Percentiles rank a stretch among this genome's conserved stretches.
Evolutionary conservation across 257 asterid genomes (phyloP).

Genomic region (Plantago elongata): DNA sequence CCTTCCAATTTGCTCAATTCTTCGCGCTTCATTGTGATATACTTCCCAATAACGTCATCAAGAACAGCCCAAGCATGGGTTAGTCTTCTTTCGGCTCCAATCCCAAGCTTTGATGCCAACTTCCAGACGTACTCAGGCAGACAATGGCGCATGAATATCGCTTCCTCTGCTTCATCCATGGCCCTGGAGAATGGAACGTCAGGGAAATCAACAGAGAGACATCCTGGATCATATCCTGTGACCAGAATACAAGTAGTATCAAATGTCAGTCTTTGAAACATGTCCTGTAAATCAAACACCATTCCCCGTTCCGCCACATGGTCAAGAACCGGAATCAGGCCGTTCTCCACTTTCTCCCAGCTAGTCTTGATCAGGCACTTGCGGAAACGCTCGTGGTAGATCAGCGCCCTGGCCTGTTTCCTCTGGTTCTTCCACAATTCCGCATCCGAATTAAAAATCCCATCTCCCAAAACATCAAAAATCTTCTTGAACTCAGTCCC

Average conservation of each 20-base stretch:
- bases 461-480: constrained; percentile 47
- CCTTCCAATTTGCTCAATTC: constrained; percentile 10
- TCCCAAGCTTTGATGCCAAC: constrained; percentile 30
- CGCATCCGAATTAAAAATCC: constrained; percentile 50
- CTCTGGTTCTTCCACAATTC: constrained; percentile 46
- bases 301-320: constrained; percentile 20
- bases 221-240: constrained; percentile 63
- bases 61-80: constrained; percentile 33
- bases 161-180: constrained; percentile 64
- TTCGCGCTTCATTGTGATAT: constrained; percentile 39
- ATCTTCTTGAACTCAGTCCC: constrained; percentile 43
- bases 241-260: constrained; percentile 50
- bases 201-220: constrained; percentile 42
- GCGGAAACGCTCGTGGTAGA: constrained; percentile 41
- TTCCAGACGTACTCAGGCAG: constrained; percentile 48
- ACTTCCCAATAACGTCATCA: constrained; percentile 39
- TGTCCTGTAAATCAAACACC: constrained; percentile 49
- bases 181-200: constrained; percentile 58
- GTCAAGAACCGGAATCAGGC: constrained; percentile 47
- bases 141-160: constrained; percentile 45
- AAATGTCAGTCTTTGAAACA: constrained; percentile 54
- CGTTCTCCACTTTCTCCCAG: constrained; percentile 35
- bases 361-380: constrained; percentile 39
- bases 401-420: constrained; percentile 40
- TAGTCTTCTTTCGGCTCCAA: constrained; percentile 42